Base-by-base conservation (phyloP, 495 filamentous ascomycete genomes). In the Tuber umbilicatum region DNA sequence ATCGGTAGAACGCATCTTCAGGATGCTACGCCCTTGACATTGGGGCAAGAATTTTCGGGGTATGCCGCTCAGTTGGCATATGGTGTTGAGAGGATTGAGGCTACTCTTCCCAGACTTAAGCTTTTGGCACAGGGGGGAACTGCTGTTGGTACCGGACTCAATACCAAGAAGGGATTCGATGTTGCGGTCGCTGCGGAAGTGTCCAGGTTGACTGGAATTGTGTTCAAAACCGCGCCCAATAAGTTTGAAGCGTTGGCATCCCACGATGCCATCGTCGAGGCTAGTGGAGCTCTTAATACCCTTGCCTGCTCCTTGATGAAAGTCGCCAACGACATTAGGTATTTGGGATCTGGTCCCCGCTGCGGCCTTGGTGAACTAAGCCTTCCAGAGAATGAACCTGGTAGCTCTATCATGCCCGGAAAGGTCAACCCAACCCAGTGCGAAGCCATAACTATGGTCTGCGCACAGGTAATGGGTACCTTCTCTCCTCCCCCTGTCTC, bases 351-450 rank as follows among this genome's bases (percentile, higher is more conserved):
- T 77, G 95, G 95, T 16, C 95, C 95, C 60, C 92, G 95, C 71
- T 99, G 95, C 85, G 95, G 95, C 79, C 90, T 98, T 17, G 94
- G 93, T 72, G 95, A 99, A 86, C 89, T 99, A 69, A 87, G 86
- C 76, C 89, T 99, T 39, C 95, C 95, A 50, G 95, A 99, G 87
- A 99, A 99, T 85, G 95, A 99, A 87, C 95, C 95, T 27, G 95
- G 95, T 69, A 92, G 89, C 80, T 95, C 92, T 73, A 98, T 99
- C 86, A 99, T 99, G 95, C 95, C 95, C 41, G 95, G 95, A 80
- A 99, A 99, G 87, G 95, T 99, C 81, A 99, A 99, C 87, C 95
- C 95, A 45, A 99, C 95, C 39, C 95, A 99, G 86, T 97, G 93
- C 85, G 95, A 99, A 88, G 92, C 94, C 50, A 86, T 99, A 84